Evolutionary conservation across 805 yeast species (phyloP).

Genomic region (Suhomyces kilbournensis): DNA sequence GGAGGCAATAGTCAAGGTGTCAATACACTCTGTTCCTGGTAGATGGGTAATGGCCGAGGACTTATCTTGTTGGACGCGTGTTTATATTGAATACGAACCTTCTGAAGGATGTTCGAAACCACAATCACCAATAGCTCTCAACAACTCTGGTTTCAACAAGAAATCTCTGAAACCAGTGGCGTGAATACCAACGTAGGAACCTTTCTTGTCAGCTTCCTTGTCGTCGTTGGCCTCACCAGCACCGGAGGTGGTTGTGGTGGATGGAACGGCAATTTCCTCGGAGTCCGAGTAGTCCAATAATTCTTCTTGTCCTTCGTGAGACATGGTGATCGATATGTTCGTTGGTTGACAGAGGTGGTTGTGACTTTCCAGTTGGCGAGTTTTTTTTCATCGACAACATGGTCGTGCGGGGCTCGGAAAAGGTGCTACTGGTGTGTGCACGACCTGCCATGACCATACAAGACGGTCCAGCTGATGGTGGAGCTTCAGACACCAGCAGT

Average conservation of each 20-base stretch:
- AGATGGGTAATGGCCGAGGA: not conserved
- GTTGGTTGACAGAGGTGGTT: not conserved
- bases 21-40: not conserved
- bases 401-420: not conserved
- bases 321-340: slow-evolving; percentile 44
- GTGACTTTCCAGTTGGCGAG: slow-evolving; percentile 2
- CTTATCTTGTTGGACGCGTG: slow-evolving; percentile 2
- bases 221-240: slow-evolving; percentile 48
- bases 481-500: not conserved
- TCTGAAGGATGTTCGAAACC: slow-evolving; percentile 99
- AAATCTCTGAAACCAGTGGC: slow-evolving; percentile 99
- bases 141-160: slow-evolving; percentile 90
- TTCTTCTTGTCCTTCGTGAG: slow-evolving; percentile 99
- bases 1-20: not conserved
- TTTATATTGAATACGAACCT: slow-evolving; percentile 58
- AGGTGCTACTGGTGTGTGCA: not conserved
- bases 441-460: not conserved
- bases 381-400: slow-evolving; percentile 1
- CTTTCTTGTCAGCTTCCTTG: slow-evolving; percentile 77
- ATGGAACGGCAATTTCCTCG: slow-evolving; percentile 81
- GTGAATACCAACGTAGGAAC: slow-evolving; percentile 96
- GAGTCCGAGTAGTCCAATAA: slow-evolving; percentile 97
- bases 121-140: slow-evolving; percentile 97
- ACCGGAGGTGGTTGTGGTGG: slow-evolving; percentile 45
- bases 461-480: not conserved